Evolutionary conservation across 2,329 filamentous ascomycete species (phyloP).

Genomic region (Dactylellina haptotyla): DNA sequence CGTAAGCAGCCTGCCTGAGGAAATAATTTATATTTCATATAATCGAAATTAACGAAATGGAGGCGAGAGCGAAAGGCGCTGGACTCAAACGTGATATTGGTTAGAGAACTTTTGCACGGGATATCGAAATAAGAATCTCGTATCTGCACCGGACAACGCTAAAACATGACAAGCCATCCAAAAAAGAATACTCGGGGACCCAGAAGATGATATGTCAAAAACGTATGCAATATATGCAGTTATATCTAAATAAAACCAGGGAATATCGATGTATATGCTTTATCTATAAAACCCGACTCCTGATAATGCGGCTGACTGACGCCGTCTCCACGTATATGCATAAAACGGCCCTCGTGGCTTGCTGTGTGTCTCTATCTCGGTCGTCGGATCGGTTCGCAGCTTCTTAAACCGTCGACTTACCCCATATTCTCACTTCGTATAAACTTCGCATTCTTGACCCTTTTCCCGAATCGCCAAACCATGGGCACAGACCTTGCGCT

Average conservation of each 20-base stretch:
- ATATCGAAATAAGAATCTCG: no score
- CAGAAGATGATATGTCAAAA: neutral
- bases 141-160: constrained; percentile 14
- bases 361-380: neutral
- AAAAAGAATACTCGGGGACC: neutral
- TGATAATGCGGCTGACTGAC: constrained; percentile 18
- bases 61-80: no score
- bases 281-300: neutral
- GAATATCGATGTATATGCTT: neutral
- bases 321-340: constrained; percentile 6
- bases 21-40: neutral
- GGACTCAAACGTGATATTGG: constrained; percentile 5
- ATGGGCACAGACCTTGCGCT: neutral
- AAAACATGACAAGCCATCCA: neutral
- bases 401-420: constrained; percentile 39
- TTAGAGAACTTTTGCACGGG: no score
- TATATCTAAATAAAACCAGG: neutral
- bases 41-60: no score
- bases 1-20: constrained; percentile 32
- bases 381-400: constrained; percentile 19
- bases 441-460: neutral
- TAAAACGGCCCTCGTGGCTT: constrained; percentile 23
- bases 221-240: neutral
- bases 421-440: neutral
- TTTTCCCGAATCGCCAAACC: neutral